A percentile compares a stretch with the other conserved stretches of the same genome.
These are phyloP conservation scores for Euphorbia tirucalli DNA, from an alignment of 345 rosid genomes.

Conservation along the genomic window DNA sequence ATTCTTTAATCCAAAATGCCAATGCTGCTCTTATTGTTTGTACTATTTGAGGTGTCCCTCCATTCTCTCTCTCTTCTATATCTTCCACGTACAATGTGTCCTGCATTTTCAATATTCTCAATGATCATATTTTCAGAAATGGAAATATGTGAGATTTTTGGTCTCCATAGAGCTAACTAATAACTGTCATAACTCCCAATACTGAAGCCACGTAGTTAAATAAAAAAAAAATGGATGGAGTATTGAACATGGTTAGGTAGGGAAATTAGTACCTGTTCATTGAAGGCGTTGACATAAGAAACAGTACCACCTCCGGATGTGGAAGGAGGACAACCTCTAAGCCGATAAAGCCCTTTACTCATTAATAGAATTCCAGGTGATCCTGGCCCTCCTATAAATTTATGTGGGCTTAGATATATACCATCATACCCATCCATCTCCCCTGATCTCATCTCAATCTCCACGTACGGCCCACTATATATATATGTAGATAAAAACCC, in stretches of 20 bases:
- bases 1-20: constrained; percentile 62
- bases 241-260: no score
- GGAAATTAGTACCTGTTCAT: constrained; percentile 44
- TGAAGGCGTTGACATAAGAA: constrained; percentile 49
- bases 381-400: constrained; percentile 63
- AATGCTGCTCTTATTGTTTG: constrained; percentile 53
- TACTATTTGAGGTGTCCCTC: constrained; percentile 60
- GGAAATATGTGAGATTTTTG: no score
- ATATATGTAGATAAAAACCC: no score
- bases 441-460: constrained; percentile 53
- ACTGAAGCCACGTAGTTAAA: no score
- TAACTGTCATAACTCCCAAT: no score
- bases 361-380: constrained; percentile 55
- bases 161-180: no score
- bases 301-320: constrained; percentile 72
- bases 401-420: constrained; percentile 53
- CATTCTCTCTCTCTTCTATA: constrained; percentile 56
- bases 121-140: no score
- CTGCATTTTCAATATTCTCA: constrained; percentile 26
- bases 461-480: constrained; percentile 48
- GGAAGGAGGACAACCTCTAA: constrained; percentile 48
- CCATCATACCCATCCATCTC: constrained; percentile 56
- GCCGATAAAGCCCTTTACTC: constrained; percentile 45
- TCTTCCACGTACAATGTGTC: constrained; percentile 46
- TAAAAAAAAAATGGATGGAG: no score